Evolutionary conservation across 2,329 filamentous ascomycete genomes (phyloP), one percentile per base, ranked within the genome.

Genomic region (Domatiomyces globalis): DNA sequence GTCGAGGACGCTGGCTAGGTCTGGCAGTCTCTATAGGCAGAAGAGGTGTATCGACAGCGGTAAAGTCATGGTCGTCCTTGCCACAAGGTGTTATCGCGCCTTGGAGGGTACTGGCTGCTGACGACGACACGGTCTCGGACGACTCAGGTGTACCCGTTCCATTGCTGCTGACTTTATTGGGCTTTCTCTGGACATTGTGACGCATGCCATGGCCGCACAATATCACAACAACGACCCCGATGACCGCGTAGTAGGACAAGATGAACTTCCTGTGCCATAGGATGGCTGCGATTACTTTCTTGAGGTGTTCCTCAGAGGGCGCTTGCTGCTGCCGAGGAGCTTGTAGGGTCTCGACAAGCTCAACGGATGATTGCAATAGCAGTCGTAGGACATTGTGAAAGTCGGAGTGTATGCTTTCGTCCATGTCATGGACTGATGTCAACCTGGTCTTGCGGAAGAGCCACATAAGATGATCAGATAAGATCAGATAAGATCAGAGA

Each of bases 81-180:
- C 53, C 42, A 9, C 51, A 52, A 19, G 56, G 54, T 18, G 54
- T 58, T 25, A 48, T 51, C 10, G 49, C 51, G 12, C 53, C 58
- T 25, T 46, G 48, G 46, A 60, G 46, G 39, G 59, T 61, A 44
- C 56, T 58, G 50, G 54, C 56, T 27, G 58, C 58, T 19, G 58
- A 60, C 2, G 55, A 56, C 18, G 56, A 49, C 18, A 48, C 43
- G 17, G 43, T 19, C 46, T 20, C 22, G 20, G 7, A 4, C n/a
- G 20, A 27, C 20, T 15, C 17, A 27, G 19, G 27, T 2, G 19
- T 10, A 5, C 10, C n/a, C 22, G 22, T 25, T 25, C 6, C 22
- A 25, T 25, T 25, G 22, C 22, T 25, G 22, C 22, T 25, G 45
- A 33, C 49, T 48, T 46, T 50, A 39, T 36, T 48, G 7, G 45